Evolutionary conservation across 805 yeast genomes (phyloP), one percentile per base, ranked within the genome.

Genomic region (Starmera quercuum): DNA sequence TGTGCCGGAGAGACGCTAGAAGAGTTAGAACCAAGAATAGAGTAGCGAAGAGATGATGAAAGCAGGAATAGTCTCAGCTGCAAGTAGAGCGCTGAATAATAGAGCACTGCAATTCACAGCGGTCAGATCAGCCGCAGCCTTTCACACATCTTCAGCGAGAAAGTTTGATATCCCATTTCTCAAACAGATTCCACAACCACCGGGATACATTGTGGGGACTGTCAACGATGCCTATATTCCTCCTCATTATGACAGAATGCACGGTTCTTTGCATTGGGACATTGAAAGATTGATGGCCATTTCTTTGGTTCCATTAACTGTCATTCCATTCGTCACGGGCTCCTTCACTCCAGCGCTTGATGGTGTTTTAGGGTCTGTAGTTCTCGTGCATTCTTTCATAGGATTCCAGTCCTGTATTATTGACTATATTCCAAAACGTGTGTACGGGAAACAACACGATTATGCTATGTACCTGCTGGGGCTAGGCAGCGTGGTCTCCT

Each of bases 191-290:
- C 79, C 80, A 37, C 94, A 84, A 61, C 90, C 94, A 23, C 84
- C 97, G 29, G 97, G 97, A 25, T 70, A 82, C 56, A 79, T 90
- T 37, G 79, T 79, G 30, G 97, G 97, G n/a, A 77, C 88, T 6
- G 95, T 88, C 31, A 92, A 90, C 59, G 97, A 92, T 41, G 87
- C 97, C 12, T 82, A 70, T 49, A 61, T 64, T 22, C 63, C 75
- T 12, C 97, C 97, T 26, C 58, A 66, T 26, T 56, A 78, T 5
- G 66, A 73, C 50, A 73, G 68, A 44, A 52, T 66, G 32, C 88
- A 86, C 51, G 97, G 97, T 31, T 83, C 94, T 17, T 71, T 75
- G 56, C 97, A 88, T 66, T 90, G 98, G 98, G 66, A 83, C n/a
- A 78, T 79, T 48, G 98, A 90, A 67, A 75, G 84, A 46, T 50